Evolutionary conservation across 192 early-diverging fungal genomes (phyloP), one percentile per base, ranked within the genome.

Genomic region (Mortierella claussenii): DNA sequence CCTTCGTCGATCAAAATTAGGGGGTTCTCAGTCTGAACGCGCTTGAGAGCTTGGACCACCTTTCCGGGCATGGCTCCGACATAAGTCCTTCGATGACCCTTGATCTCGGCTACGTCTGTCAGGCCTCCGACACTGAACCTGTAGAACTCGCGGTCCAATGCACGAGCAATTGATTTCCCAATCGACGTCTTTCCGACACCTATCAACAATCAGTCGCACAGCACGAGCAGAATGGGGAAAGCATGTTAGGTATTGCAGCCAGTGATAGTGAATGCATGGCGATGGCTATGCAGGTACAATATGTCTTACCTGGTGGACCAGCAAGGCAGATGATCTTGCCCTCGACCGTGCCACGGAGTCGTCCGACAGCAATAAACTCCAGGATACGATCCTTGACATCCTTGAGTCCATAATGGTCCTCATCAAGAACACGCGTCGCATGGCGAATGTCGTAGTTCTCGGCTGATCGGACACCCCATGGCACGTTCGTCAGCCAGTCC

Each of bases 51-150:
- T 82, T 99, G 98, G 24, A 99, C 89, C 17, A 99, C 95, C 80
- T 99, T 99, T 42, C 98, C 98, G 20, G 98, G 98, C 98, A 99
- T 99, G 7, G 98, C 98, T 46, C 98, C 98, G 10, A 99, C 98
- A 79, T 99, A 99, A 5, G 98, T 99, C 50, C 98, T 86, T 34
- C 98, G 90, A 82, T 98, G 98, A 26, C 96, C 98, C 87, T 99
- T 99, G 79, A 99, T 97, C 79, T 99, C 98, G 20, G 98, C 98
- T 18, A 98, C 98, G 70, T 99, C 98, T 0, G 93, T 95, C 69
- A 99, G 78, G 0, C 98, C 98, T 52, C 98, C 98, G 21, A 99
- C 98, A 65, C 90, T 93, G 84, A 99, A 99, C 30, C 98, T 85
- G 82, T 91, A 99, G 76, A 98, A 99, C 79, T 97, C 95, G 21